Evolutionary conservation across 2,329 filamentous ascomycete species (phyloP).

Genomic region (Aspergillus transmontanensis): DNA sequence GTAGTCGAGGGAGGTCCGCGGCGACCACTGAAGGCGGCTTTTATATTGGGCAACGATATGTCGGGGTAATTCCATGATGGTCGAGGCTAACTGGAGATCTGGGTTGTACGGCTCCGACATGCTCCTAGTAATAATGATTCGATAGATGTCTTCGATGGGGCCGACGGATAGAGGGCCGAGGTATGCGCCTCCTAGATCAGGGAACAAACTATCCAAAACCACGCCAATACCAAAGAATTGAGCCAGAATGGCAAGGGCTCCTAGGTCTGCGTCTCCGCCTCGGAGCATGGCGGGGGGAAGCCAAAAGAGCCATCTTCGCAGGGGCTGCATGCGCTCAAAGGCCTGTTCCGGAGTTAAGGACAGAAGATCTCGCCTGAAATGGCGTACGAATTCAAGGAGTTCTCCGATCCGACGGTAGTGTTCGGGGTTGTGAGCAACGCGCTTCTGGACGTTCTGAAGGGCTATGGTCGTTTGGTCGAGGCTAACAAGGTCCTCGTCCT

Average conservation of each 20-base stretch:
- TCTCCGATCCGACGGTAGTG: constrained; percentile 70
- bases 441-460: constrained; percentile 59
- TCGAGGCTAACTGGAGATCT: constrained; percentile 63
- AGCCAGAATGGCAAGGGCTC: constrained; percentile 78
- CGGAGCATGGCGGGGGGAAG: constrained; percentile 83
- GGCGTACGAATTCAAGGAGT: constrained; percentile 71
- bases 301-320: constrained; percentile 95
- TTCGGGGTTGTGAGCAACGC: constrained; percentile 69
- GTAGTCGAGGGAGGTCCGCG: constrained; percentile 40
- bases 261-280: constrained; percentile 72
- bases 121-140: constrained; percentile 71
- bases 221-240: constrained; percentile 91
- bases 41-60: constrained; percentile 71
- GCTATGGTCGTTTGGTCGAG: constrained; percentile 69
- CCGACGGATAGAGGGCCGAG: constrained; percentile 77
- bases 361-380: constrained; percentile 70
- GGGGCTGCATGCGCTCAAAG: constrained; percentile 84
- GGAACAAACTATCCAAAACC: constrained; percentile 86
- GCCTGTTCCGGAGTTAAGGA: constrained; percentile 76
- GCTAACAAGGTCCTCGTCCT: constrained; percentile 69
- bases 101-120: constrained; percentile 59
- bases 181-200: constrained; percentile 86
- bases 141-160: constrained; percentile 84
- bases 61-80: constrained; percentile 72
- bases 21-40: constrained; percentile 66